These are phyloP conservation scores for Candida buenavistaensis DNA, from an alignment of 1,139 yeast species.

Conservation along the genomic window DNA sequence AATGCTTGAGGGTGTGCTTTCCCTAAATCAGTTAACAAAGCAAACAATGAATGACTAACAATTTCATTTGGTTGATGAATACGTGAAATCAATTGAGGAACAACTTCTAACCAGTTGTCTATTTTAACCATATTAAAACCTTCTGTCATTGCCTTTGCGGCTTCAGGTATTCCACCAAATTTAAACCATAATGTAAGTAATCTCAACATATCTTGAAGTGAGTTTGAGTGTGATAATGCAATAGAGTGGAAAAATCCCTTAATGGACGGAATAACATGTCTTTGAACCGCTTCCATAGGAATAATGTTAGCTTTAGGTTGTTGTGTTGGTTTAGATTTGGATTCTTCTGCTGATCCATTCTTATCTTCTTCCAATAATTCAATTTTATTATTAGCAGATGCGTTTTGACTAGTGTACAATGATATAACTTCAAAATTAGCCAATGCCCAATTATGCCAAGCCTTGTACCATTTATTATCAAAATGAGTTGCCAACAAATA, in stretches of 20 bases:
- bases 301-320: slow-evolving; percentile 27
- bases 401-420: slow-evolving; percentile 47
- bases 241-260: slow-evolving; percentile 95
- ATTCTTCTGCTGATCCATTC: slow-evolving; percentile 19
- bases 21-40: slow-evolving; percentile 83
- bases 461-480: slow-evolving; percentile 92
- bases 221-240: slow-evolving; percentile 80
- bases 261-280: slow-evolving; percentile 92
- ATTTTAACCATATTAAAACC: slow-evolving; percentile 88
- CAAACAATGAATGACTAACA: slow-evolving; percentile 78
- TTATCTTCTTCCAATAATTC: slow-evolving; percentile 18
- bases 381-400: slow-evolving; percentile 20
- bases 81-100: slow-evolving; percentile 93
- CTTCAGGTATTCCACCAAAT: slow-evolving; percentile 90
- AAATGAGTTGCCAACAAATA: slow-evolving; percentile 92
- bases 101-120: slow-evolving; percentile 93
- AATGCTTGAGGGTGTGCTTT: slow-evolving; percentile 96
- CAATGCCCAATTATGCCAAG: slow-evolving; percentile 99
- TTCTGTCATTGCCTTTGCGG: slow-evolving; percentile 86
- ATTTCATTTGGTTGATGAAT: slow-evolving; percentile 92
- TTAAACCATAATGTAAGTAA: slow-evolving; percentile 92
- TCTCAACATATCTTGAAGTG: slow-evolving; percentile 89
- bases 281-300: slow-evolving; percentile 64
- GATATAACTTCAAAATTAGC: slow-evolving; percentile 96
- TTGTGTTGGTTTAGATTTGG: slow-evolving; percentile 15